phyloP scores from a whole-genome alignment of 176 grass and related monocot genomes.

The Dactylis glomerata region DNA sequence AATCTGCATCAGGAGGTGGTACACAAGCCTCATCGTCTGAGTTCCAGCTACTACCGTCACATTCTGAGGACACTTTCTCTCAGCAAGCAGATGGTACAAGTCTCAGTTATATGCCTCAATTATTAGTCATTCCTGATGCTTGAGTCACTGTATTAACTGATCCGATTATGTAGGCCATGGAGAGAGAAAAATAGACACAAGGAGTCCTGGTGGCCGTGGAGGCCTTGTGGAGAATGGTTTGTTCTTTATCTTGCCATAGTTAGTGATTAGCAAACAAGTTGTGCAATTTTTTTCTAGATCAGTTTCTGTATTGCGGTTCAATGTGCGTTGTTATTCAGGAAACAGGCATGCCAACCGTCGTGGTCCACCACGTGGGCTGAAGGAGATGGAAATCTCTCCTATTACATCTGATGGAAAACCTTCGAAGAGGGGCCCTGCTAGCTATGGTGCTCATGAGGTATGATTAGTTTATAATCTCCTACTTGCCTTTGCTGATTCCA shows the following conservation, averaged over 20 bases:
- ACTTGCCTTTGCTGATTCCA: slow-evolving; percentile 14
- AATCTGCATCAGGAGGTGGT: slow-evolving; percentile 39
- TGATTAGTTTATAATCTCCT: slow-evolving; percentile 24
- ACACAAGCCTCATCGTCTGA: slow-evolving; percentile 44
- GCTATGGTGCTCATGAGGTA: slow-evolving; percentile 90
- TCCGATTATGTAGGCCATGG: slow-evolving; percentile 38
- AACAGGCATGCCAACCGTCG: slow-evolving; percentile 75
- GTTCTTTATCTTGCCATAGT: slow-evolving; percentile 9
- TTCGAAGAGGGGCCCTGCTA: slow-evolving; percentile 60
- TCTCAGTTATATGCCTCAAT: not conserved
- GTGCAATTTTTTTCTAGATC: not conserved
- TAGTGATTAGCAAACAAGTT: slow-evolving; percentile 13
- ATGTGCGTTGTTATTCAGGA: slow-evolving; percentile 42
- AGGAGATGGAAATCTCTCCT: slow-evolving; percentile 68
- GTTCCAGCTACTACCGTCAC: slow-evolving; percentile 22
- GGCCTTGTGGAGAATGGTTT: slow-evolving; percentile 78
- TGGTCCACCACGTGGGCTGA: slow-evolving; percentile 54
- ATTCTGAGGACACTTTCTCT: slow-evolving; percentile 46
- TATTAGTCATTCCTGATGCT: not conserved
- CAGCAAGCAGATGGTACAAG: slow-evolving; percentile 57
- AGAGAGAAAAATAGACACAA: slow-evolving; percentile 75
- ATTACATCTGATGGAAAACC: slow-evolving; percentile 69
- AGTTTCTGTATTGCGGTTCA: not conserved
- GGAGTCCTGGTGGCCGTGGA: slow-evolving; percentile 54
- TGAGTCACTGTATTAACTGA: slow-evolving; percentile 13